Evolutionary conservation across 495 filamentous ascomycete genomes (phyloP).

Genomic region (Aspergillus coremiiformis): DNA sequence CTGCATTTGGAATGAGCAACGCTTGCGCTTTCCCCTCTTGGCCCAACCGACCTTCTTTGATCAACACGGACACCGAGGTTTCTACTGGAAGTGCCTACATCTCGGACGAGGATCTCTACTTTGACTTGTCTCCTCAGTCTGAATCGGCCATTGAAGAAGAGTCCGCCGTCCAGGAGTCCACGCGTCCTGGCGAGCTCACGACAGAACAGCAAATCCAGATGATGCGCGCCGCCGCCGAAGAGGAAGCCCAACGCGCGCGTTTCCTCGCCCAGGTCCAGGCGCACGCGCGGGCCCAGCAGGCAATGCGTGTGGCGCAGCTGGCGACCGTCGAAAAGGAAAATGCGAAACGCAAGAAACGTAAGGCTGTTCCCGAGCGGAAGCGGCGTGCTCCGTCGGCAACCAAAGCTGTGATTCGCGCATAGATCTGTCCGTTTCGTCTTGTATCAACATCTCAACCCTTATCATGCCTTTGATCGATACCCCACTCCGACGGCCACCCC

Average conservation of each 20-base stretch:
- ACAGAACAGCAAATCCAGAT: slow-evolving; percentile 39
- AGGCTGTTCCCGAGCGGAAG: slow-evolving; percentile 22
- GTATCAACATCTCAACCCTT: background rate
- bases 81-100: slow-evolving; percentile 37
- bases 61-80: slow-evolving; percentile 27
- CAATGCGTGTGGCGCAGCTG: slow-evolving; percentile 32
- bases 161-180: slow-evolving; percentile 19
- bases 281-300: slow-evolving; percentile 39
- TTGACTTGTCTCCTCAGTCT: slow-evolving; percentile 25
- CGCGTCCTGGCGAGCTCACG: slow-evolving; percentile 21
- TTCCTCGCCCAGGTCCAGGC: slow-evolving; percentile 42
- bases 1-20: slow-evolving; percentile 33
- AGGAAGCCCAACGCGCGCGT: slow-evolving; percentile 35
- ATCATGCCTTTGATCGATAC: slow-evolving; percentile 5
- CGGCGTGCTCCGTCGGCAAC: slow-evolving; percentile 30
- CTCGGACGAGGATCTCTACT: slow-evolving; percentile 47
- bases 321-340: slow-evolving; percentile 29
- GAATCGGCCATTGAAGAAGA: slow-evolving; percentile 31
- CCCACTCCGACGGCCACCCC: slow-evolving; percentile 4
- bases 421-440: background rate
- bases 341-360: slow-evolving; percentile 38
- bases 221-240: slow-evolving; percentile 32
- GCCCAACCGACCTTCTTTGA: slow-evolving; percentile 43
- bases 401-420: slow-evolving; percentile 12
- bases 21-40: slow-evolving; percentile 49